Conservation (phyloP, 2,329 filamentous ascomycete species). For the Nothophoma quercina region DNA sequence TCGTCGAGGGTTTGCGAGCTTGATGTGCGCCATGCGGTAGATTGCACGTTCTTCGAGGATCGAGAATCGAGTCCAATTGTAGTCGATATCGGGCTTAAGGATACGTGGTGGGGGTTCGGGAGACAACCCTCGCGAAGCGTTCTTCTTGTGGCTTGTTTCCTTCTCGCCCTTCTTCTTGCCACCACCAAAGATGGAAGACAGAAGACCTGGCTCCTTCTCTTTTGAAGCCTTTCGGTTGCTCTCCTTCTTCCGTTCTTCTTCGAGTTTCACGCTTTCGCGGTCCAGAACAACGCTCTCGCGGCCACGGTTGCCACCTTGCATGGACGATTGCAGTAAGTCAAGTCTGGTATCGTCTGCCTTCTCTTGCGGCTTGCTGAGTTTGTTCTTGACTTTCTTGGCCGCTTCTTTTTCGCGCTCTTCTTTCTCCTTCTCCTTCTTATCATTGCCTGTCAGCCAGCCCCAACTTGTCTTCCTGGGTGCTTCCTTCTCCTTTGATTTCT, state of each 20-base stretch:
- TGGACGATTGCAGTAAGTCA: slow-evolving; percentile 86
- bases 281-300: slow-evolving; percentile 87
- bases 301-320: slow-evolving; percentile 69
- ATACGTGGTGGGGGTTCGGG: slow-evolving; percentile 76
- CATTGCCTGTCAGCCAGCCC: slow-evolving; percentile 75
- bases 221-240: slow-evolving; percentile 77
- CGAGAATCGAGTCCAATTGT: slow-evolving; percentile 94
- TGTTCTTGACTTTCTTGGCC: slow-evolving; percentile 62
- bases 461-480: slow-evolving; percentile 78
- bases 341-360: slow-evolving; percentile 76
- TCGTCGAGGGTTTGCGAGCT: slow-evolving; percentile 94
- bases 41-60: slow-evolving; percentile 96
- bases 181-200: slow-evolving; percentile 91
- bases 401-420: slow-evolving; percentile 50
- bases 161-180: slow-evolving; percentile 86
- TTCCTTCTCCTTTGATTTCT: slow-evolving; percentile 75
- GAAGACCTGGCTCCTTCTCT: slow-evolving; percentile 86
- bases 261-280: slow-evolving; percentile 75
- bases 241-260: slow-evolving; percentile 85
- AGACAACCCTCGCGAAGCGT: slow-evolving; percentile 74
- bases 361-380: slow-evolving; percentile 68
- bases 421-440: slow-evolving; percentile 58
- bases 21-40: slow-evolving; percentile 98
- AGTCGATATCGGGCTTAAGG: slow-evolving; percentile 87
- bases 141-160: slow-evolving; percentile 77